These are phyloP conservation scores for Prunus campanulata DNA, from an alignment of 306 rosid species.

Conservation along the genomic window DNA sequence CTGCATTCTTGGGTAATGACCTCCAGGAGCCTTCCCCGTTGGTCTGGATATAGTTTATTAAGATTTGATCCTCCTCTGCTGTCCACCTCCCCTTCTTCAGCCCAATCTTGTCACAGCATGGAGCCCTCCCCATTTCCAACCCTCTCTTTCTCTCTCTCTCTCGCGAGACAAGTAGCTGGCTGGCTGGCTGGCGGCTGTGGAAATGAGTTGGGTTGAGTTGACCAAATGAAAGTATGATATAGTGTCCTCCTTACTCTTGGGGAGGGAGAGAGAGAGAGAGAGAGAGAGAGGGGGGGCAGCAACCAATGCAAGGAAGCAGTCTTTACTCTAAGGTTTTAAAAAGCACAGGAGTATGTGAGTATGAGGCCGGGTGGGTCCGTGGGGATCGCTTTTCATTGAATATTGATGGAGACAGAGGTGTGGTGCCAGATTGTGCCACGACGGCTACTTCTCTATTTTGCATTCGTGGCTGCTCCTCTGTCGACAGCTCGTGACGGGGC, in stretches of 20 bases:
- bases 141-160: background rate
- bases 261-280: slow-evolving; percentile 4
- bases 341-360: too few relatives aligned
- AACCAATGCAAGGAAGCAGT: too few relatives aligned
- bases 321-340: too few relatives aligned
- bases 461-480: slow-evolving; percentile 62
- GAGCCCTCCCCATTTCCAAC: slow-evolving; percentile 70
- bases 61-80: slow-evolving; percentile 61
- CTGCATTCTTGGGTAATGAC: slow-evolving; percentile 78
- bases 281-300: too few relatives aligned
- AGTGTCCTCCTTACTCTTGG: too few relatives aligned
- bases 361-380: too few relatives aligned
- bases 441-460: background rate
- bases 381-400: background rate
- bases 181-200: too few relatives aligned
- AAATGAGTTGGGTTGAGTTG: too few relatives aligned
- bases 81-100: slow-evolving; percentile 87
- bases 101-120: slow-evolving; percentile 88
- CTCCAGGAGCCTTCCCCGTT: slow-evolving; percentile 97
- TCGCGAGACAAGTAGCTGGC: too few relatives aligned
- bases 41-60: slow-evolving; percentile 49
- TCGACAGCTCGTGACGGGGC: slow-evolving; percentile 36
- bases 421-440: slow-evolving; percentile 72
- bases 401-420: slow-evolving; percentile 6
- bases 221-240: too few relatives aligned